Percentiles rank a stretch among this genome's conserved stretches.
phyloP scores from a whole-genome alignment of 176 grass and related monocot genomes.

The Otatea glauca region DNA sequence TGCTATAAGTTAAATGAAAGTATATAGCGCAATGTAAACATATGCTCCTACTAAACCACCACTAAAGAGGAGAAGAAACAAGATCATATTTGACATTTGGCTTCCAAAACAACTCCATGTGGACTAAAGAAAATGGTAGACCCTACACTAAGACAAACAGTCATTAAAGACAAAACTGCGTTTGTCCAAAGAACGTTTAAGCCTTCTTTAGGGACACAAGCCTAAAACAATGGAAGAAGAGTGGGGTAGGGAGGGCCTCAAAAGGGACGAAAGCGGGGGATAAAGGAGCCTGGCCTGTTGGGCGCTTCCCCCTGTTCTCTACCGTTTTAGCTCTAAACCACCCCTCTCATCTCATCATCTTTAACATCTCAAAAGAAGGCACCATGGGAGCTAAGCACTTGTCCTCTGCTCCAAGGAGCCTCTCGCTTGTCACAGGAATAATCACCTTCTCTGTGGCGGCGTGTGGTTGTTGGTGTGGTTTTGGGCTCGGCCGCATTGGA shows the following conservation, averaged over 20 bases:
- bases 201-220: slow-evolving; percentile 56
- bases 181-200: slow-evolving; percentile 68
- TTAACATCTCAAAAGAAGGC: slow-evolving; percentile 64
- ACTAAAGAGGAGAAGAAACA: neutral
- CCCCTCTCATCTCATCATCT: neutral
- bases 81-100: slow-evolving; percentile 5
- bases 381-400: slow-evolving; percentile 52
- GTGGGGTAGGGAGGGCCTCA: slow-evolving; percentile 54
- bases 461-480: slow-evolving; percentile 27
- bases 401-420: slow-evolving; percentile 61
- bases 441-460: slow-evolving; percentile 35
- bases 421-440: slow-evolving; percentile 74
- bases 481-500: neutral
- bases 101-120: neutral
- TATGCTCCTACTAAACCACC: too few species aligned
- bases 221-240: slow-evolving; percentile 57
- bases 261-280: slow-evolving; percentile 78
- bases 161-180: slow-evolving; percentile 67
- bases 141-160: slow-evolving; percentile 34
- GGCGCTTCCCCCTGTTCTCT: slow-evolving; percentile 65
- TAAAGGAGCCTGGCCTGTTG: slow-evolving; percentile 54
- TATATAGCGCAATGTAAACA: neutral
- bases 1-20: neutral
- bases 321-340: slow-evolving; percentile 9
- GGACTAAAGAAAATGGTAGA: slow-evolving; percentile 37